phyloP scores from a whole-genome alignment of 2,329 filamentous ascomycete species.

The Colletotrichum somersetense region DNA sequence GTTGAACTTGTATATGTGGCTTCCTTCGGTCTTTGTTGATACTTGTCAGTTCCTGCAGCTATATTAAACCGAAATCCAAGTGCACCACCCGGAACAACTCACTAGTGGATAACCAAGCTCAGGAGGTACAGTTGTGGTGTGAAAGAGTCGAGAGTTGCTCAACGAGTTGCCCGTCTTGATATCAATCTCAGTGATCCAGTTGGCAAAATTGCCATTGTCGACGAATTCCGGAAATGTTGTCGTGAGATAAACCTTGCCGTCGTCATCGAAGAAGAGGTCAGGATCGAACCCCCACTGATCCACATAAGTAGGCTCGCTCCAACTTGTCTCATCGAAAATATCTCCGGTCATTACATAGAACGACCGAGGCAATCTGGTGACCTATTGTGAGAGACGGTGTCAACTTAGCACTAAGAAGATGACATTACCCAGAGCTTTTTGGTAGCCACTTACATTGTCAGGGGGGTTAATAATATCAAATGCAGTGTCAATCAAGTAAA shows the following conservation, averaged over 20 bases:
- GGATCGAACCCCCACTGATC: conserved; percentile 42
- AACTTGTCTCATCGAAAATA: conserved; percentile 40
- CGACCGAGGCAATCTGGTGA: conserved; percentile 35
- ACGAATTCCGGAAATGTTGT: conserved; percentile 35
- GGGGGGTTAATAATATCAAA: conserved; percentile 41
- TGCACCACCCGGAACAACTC: conserved; percentile 48
- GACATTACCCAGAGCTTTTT: neutral
- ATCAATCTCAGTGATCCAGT: conserved; percentile 42
- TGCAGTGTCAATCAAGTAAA: conserved; percentile 36
- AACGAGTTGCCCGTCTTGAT: conserved; percentile 41
- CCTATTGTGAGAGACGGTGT: neutral
- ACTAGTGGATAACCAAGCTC: conserved; percentile 51
- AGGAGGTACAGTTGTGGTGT: conserved; percentile 38
- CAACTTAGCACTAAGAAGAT: accelerated
- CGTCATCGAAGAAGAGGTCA: conserved; percentile 41
- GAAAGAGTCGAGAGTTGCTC: conserved; percentile 34
- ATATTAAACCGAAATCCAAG: conserved; percentile 51
- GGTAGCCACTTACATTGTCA: conserved; percentile 23
- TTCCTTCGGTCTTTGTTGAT: conserved; percentile 41
- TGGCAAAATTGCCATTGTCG: conserved; percentile 39
- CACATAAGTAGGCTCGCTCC: conserved; percentile 41
- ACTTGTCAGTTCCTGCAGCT: conserved; percentile 53
- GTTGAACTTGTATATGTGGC: conserved; percentile 41
- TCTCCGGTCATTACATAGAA: conserved; percentile 40
- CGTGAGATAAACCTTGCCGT: conserved; percentile 39